Evolutionary conservation across 495 filamentous ascomycete genomes (phyloP), one percentile per base, ranked within the genome.

Genomic region (Penicillium taxi): DNA sequence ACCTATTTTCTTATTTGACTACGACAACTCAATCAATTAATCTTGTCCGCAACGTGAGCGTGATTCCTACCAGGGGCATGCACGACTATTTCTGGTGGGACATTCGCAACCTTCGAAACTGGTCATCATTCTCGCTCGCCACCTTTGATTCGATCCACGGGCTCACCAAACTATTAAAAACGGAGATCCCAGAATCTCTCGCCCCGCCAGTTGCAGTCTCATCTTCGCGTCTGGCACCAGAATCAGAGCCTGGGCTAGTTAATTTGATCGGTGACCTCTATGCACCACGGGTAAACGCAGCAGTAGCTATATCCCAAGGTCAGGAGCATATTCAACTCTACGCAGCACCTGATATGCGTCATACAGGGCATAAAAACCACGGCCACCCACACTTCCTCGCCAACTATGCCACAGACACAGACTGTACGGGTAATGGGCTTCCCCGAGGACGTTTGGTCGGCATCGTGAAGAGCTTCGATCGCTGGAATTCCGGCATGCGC

Each of bases 41-140:
- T 21, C 67, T 94, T n/a, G 84, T 93, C 9, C 84, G 80, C 45
- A 84, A 80, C 37, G 75, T 89, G 49, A 85, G 78, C 45, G 76
- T 83, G 54, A 69, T 77, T 7, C 70, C 75, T 15, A 73, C 75
- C 17, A 77, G 86, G 25, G 80, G 80, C 27, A 58, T 80, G 48
- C 77, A 83, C 52, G 80, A 80, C 50, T 82, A 93, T 54, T 90
- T 86, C 54, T 96, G 88, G 88, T 96, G 84, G 84, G 88, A 96
- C 45, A 74, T 94, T 37, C 83, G 88, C 32, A 88, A 93, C 48
- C 67, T 94, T 43, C 79, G 82, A 31, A 72, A 76, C 44, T 96
- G 88, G 88, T 70, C 69, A 27, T 72, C 75, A 41, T 94, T 94
- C 71, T 82, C 72, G 35, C 61, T 86, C 16, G 52, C 62, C 29